Evolutionary conservation across 108 stramenopile genomes (phyloP), one percentile per base, ranked within the genome.

Genomic region (Nannochloropsis gaditana): DNA sequence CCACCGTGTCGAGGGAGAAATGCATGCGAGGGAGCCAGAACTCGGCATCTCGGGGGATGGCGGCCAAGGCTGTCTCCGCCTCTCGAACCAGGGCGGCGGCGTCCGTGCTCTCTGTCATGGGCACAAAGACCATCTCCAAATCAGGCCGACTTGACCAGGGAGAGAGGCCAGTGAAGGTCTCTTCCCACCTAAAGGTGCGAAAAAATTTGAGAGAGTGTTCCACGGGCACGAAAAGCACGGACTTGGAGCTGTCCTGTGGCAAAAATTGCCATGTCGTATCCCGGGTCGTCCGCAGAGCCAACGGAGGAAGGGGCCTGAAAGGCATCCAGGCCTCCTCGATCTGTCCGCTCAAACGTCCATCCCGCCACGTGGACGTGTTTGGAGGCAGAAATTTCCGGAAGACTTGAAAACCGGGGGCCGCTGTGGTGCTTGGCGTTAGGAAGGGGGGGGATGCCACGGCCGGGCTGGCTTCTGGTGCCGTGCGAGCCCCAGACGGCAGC

Each of bases 11-110:
- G 19, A 73, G n/a, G 59, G 59, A 73, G 59, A 73, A 73, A 73
- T 73, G 59, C 59, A 73, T 73, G 59, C 59, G 59, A 15, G 59
- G 59, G n/a, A 73, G 59, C 59, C 59, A 73, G 59, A n/a, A 73
- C 59, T 73, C 59, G 59, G 59, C 59, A n/a, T 73, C 6, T 4
- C n/a, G 19, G 3, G 59, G 4, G 59, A n/a, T 73, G 59, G 59
- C 15, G 19, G 59, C 15, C 19, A 73, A n/a, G 5, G 59, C 59
- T 15, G 59, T 73, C 4, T 73, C 19, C n/a, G 59, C 59, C 3
- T 73, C 59, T 6, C n/a, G 59, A n/a, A n/a, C 59, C 19, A 73
- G 19, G 15, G 15, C 19, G 59, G 15, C 15, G n/a, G 59, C 59
- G 6, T 73, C 59, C n/a, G n/a, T 15, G 3, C 19, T 15, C 15